phyloP scores from a whole-genome alignment of 768 basidiomycete species.

The Pleurotus djamor region DNA sequence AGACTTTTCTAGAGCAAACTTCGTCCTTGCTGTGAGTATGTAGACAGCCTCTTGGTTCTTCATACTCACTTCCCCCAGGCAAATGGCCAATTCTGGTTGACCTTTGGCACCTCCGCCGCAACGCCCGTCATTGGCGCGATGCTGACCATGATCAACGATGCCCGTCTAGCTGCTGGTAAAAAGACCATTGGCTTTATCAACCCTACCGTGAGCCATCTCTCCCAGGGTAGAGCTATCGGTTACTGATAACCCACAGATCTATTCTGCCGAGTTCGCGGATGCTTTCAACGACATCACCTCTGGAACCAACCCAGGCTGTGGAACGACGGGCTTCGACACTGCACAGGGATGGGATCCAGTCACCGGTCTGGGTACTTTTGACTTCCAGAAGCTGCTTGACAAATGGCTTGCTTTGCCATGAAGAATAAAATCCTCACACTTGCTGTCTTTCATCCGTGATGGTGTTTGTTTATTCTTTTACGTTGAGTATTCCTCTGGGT shows the following conservation, averaged over 20 bases:
- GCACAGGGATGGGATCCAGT: slow-evolving; percentile 38
- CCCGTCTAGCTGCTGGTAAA: slow-evolving; percentile 38
- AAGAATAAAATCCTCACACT: neutral
- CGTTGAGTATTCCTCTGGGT: too few species aligned
- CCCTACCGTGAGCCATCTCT: slow-evolving; percentile 25
- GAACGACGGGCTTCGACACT: slow-evolving; percentile 31
- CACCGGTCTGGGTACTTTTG: slow-evolving; percentile 50
- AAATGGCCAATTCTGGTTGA: slow-evolving; percentile 30
- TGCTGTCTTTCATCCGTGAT: too few species aligned
- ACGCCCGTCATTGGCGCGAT: slow-evolving; percentile 47
- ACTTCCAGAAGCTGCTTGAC: slow-evolving; percentile 30
- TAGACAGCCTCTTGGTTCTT: neutral
- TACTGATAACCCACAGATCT: slow-evolving; percentile 28
- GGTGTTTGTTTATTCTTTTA: too few species aligned
- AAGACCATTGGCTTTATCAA: slow-evolving; percentile 48
- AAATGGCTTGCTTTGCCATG: slow-evolving; percentile 28
- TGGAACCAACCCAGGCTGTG: slow-evolving; percentile 44
- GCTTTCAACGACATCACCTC: slow-evolving; percentile 49
- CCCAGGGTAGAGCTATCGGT: too few species aligned
- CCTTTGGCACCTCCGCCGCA: slow-evolving; percentile 49
- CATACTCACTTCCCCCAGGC: slow-evolving; percentile 17
- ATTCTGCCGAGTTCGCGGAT: slow-evolving; percentile 32
- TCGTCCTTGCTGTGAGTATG: slow-evolving; percentile 32
- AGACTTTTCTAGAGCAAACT: slow-evolving; percentile 30
- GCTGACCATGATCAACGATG: slow-evolving; percentile 51